A percentile compares a stretch with the other conserved stretches of the same genome.
Evolutionary conservation across 2,329 filamentous ascomycete species (phyloP).

Genomic region (Penicillium vulpinum): DNA sequence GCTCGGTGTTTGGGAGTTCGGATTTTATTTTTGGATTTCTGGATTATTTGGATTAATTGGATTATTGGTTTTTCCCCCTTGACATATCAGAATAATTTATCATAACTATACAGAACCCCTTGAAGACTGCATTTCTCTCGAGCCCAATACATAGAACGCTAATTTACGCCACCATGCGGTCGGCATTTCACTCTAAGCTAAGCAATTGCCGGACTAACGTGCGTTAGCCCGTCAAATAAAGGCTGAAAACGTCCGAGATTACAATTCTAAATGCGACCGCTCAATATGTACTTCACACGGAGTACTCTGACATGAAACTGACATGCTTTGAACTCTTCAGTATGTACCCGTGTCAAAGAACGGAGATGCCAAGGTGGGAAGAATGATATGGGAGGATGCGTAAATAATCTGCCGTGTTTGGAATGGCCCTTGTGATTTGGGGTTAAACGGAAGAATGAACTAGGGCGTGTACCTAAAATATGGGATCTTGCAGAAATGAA

Average conservation of each 20-base stretch:
- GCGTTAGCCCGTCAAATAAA: conserved; percentile 9
- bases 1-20: conserved; percentile 20
- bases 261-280: neutral
- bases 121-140: neutral
- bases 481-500: neutral
- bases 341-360: neutral
- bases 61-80: neutral
- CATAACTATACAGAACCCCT: conserved; percentile 3
- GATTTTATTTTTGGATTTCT: neutral
- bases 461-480: neutral
- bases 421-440: neutral
- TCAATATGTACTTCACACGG: too few relatives aligned
- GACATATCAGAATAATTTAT: conserved; percentile 8
- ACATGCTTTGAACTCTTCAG: neutral
- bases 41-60: neutral
- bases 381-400: neutral
- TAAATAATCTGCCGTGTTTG: neutral
- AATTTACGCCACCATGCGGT: conserved; percentile 11
- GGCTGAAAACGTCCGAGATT: neutral
- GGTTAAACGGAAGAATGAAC: neutral
- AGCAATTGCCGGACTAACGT: conserved; percentile 11
- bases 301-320: too few relatives aligned
- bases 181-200: conserved; percentile 1
- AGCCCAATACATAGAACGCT: neutral
- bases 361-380: neutral